phyloP scores from a whole-genome alignment of 805 yeast species.

The Sugiyamaella qingdaonensis region DNA sequence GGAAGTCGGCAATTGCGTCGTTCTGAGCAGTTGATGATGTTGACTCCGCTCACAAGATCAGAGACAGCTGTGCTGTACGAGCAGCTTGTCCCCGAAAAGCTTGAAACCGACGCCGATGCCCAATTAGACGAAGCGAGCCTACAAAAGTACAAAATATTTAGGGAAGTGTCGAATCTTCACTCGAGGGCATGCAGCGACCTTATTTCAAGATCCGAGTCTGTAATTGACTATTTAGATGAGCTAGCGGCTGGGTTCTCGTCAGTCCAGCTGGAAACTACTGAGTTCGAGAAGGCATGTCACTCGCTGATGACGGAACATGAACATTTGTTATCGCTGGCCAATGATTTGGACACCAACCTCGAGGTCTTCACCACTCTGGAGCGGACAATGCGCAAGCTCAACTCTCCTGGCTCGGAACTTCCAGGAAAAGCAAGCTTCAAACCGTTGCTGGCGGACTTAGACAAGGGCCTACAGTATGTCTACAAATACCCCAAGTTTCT shows the following conservation, averaged over 20 bases:
- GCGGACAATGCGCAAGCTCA: conserved; percentile 59
- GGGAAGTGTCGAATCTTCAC: conserved; percentile 33
- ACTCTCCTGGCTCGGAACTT: conserved; percentile 64
- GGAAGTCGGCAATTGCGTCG: neutral
- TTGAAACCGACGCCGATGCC: conserved; percentile 31
- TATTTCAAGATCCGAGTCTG: conserved; percentile 41
- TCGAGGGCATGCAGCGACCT: conserved; percentile 33
- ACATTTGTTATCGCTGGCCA: conserved; percentile 39
- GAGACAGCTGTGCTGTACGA: conserved; percentile 38
- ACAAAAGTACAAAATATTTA: conserved; percentile 29
- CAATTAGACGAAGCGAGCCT: conserved; percentile 37
- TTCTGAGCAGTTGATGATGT: neutral
- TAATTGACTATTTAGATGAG: conserved; percentile 44
- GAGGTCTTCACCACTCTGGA: conserved; percentile 67
- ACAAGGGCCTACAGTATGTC: conserved; percentile 61
- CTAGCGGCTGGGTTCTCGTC: conserved; percentile 51
- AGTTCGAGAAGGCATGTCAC: conserved; percentile 57
- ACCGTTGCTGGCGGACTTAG: conserved; percentile 53
- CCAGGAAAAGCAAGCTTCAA: conserved; percentile 58
- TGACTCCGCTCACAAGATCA: conserved; percentile 36
- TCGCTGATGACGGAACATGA: conserved; percentile 46
- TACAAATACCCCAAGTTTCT: conserved; percentile 54
- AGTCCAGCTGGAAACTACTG: conserved; percentile 58
- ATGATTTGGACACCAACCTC: conserved; percentile 47
- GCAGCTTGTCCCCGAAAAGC: conserved; percentile 35